These are phyloP conservation scores for Grosmannia serpens DNA, from an alignment of 2,329 filamentous ascomycete species.

Conservation along the genomic window DNA sequence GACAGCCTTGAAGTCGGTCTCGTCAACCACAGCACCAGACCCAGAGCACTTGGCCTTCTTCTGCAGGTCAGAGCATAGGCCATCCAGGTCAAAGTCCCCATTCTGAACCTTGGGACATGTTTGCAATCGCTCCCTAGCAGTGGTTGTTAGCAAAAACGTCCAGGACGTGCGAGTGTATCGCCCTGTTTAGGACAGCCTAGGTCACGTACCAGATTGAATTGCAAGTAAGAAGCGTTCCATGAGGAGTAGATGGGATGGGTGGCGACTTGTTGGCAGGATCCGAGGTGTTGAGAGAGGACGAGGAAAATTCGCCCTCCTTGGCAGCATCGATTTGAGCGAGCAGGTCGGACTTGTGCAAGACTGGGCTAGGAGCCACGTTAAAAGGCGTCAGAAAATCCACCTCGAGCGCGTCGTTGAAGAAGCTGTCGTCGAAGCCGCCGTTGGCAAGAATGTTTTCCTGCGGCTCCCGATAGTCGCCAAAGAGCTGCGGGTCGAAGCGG, in stretches of 20 bases:
- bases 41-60: conserved; percentile 95
- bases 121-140: conserved; percentile 73
- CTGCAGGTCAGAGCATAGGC: conserved; percentile 81
- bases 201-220: conserved; percentile 79
- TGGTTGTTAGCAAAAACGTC: conserved; percentile 2
- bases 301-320: conserved; percentile 47
- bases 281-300: conserved; percentile 19
- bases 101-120: conserved; percentile 76
- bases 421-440: conserved; percentile 57
- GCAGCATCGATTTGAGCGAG: conserved; percentile 67
- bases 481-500: conserved; percentile 82
- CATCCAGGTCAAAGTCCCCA: conserved; percentile 88
- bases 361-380: conserved; percentile 46
- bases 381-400: conserved; percentile 73
- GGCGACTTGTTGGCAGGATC: conserved; percentile 40
- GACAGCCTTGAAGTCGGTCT: conserved; percentile 76
- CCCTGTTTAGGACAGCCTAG: neutral
- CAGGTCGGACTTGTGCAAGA: conserved; percentile 51
- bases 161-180: neutral
- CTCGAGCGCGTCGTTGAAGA: conserved; percentile 68
- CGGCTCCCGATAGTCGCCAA: conserved; percentile 84
- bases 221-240: conserved; percentile 54
- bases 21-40: conserved; percentile 76
- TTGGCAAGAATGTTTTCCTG: conserved; percentile 66
- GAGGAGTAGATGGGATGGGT: neutral